Percentiles rank a stretch among this genome's conserved stretches.
These are phyloP conservation scores for Neofusicoccum sp. DNA, from an alignment of 2,329 filamentous ascomycete species.

Conservation along the genomic window DNA sequence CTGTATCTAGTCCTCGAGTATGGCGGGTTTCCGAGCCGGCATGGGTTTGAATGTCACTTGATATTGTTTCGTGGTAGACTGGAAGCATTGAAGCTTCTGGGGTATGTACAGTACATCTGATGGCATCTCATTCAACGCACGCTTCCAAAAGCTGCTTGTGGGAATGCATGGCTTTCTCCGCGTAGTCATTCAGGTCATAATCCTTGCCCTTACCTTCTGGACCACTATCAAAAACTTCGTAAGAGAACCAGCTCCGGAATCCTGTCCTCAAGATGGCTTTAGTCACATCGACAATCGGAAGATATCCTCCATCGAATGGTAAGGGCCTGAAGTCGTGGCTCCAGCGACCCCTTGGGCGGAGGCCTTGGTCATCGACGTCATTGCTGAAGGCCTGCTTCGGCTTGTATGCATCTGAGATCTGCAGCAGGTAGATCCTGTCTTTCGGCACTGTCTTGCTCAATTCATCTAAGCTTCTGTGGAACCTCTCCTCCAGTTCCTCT, in stretches of 20 bases:
- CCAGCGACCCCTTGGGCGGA: slow-evolving; percentile 65
- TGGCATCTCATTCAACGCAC: neutral
- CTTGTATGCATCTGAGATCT: slow-evolving; percentile 73
- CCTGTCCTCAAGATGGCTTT: slow-evolving; percentile 66
- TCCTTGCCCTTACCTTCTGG: slow-evolving; percentile 53
- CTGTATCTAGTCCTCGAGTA: too few species aligned
- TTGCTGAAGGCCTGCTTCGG: slow-evolving; percentile 55
- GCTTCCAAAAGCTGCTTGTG: slow-evolving; percentile 41
- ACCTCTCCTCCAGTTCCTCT: slow-evolving; percentile 51
- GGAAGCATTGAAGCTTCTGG: too few species aligned
- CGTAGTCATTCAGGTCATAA: slow-evolving; percentile 51
- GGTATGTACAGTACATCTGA: neutral
- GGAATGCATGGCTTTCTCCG: slow-evolving; percentile 51
- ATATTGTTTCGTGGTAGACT: too few species aligned
- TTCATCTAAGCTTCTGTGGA: slow-evolving; percentile 54
- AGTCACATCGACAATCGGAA: slow-evolving; percentile 65
- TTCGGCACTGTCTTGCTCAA: slow-evolving; percentile 58
- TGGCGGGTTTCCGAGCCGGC: too few species aligned
- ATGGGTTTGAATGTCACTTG: too few species aligned
- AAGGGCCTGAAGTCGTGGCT: slow-evolving; percentile 69
- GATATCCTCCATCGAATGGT: slow-evolving; percentile 68
- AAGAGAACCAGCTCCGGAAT: slow-evolving; percentile 64
- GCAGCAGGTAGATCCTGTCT: slow-evolving; percentile 71
- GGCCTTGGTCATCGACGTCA: slow-evolving; percentile 49
- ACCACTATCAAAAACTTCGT: slow-evolving; percentile 68